A percentile compares a stretch with the other conserved stretches of the same genome.
These are phyloP conservation scores for Cladosporium halotolerans DNA, from an alignment of 2,329 filamentous ascomycete genomes.

Conservation along the genomic window DNA sequence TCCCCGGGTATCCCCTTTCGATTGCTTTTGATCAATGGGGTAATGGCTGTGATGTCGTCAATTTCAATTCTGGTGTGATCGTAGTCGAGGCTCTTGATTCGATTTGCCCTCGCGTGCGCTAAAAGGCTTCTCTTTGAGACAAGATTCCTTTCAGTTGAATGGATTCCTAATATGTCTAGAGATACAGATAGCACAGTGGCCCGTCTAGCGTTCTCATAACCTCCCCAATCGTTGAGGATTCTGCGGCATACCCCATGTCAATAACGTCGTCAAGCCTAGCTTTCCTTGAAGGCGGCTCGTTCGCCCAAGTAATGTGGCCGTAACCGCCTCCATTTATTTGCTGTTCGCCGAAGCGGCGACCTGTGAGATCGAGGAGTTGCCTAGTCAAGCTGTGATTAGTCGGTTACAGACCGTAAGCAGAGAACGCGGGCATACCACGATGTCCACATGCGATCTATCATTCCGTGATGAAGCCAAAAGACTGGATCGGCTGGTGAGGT, in stretches of 20 bases:
- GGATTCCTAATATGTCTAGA: neutral
- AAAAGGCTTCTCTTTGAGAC: too few relatives aligned
- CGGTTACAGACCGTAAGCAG: neutral
- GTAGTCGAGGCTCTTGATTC: too few relatives aligned
- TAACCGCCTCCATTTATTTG: neutral
- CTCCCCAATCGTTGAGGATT: neutral
- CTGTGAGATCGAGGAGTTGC: slow-evolving; percentile 35
- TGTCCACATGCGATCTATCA: slow-evolving; percentile 35
- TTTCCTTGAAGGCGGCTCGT: neutral
- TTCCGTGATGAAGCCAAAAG: slow-evolving; percentile 42
- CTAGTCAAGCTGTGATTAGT: slow-evolving; percentile 25
- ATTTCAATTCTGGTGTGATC: too few relatives aligned
- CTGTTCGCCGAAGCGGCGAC: neutral
- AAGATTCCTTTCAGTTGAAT: too few relatives aligned
- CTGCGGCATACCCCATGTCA: neutral
- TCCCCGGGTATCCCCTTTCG: too few relatives aligned
- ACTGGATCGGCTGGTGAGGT: slow-evolving; percentile 38
- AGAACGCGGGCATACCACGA: neutral
- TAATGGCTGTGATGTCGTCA: too few relatives aligned
- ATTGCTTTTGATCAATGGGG: too few relatives aligned
- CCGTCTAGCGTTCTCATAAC: neutral
- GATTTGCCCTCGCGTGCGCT: too few relatives aligned
- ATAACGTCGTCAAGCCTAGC: neutral
- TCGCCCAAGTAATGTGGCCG: slow-evolving; percentile 1
- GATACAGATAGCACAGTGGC: neutral